A percentile compares a stretch with the other conserved stretches of the same genome.
Evolutionary conservation across 2,329 filamentous ascomycete species (phyloP).

Genomic region (Metarhizium robertsii): DNA sequence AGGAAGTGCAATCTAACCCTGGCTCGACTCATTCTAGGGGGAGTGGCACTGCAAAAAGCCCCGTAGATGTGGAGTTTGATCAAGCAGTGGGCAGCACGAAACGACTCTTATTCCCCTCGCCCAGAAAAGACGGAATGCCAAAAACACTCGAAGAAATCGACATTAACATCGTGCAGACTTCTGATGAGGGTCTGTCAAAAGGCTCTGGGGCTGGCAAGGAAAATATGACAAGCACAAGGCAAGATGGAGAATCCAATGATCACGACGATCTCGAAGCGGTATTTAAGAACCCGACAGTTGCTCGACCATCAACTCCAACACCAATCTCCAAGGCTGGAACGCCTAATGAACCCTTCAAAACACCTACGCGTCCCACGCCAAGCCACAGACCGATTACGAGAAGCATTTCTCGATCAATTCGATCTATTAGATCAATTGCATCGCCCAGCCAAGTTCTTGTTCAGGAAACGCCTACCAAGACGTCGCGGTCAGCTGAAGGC

Average conservation of each 20-base stretch:
- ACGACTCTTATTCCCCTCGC: slow-evolving; percentile 68
- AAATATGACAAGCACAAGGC: slow-evolving; percentile 24
- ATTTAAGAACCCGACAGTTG: slow-evolving; percentile 49
- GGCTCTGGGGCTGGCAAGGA: slow-evolving; percentile 29
- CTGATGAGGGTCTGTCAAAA: slow-evolving; percentile 24
- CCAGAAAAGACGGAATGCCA: slow-evolving; percentile 52
- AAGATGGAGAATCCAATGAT: slow-evolving; percentile 15
- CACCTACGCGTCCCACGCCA: slow-evolving; percentile 52
- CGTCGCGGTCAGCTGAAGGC: slow-evolving; percentile 25
- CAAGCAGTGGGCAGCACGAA: slow-evolving; percentile 48
- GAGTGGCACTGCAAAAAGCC: slow-evolving; percentile 46
- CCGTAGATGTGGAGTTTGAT: slow-evolving; percentile 42
- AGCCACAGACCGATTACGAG: slow-evolving; percentile 52
- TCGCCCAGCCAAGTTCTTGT: slow-evolving; percentile 35
- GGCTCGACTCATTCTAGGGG: slow-evolving; percentile 45
- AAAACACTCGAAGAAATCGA: slow-evolving; percentile 52
- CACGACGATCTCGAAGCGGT: slow-evolving; percentile 53
- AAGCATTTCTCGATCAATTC: slow-evolving; percentile 48
- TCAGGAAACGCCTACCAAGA: slow-evolving; percentile 41
- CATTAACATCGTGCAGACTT: slow-evolving; percentile 41
- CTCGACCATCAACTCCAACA: slow-evolving; percentile 42
- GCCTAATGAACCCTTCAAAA: slow-evolving; percentile 45
- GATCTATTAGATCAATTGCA: slow-evolving; percentile 32
- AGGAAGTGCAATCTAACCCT: slow-evolving; percentile 16
- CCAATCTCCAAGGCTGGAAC: slow-evolving; percentile 30